phyloP scores from a whole-genome alignment of 2,329 filamentous ascomycete species.

The Aureobasidium sp. region DNA sequence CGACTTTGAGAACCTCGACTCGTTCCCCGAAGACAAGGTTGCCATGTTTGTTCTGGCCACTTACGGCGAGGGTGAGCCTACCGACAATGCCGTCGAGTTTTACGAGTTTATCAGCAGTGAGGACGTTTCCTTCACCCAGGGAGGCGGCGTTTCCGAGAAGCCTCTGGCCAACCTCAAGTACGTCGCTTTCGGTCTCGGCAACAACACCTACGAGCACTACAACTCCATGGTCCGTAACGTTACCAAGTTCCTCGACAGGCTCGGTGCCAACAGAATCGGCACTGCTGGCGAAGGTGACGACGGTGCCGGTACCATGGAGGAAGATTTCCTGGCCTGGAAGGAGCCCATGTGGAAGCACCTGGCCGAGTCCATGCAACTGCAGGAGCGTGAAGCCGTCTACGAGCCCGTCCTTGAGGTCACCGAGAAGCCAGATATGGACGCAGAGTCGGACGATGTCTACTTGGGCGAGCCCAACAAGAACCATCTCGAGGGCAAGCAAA shows the following conservation, averaged over 20 bases:
- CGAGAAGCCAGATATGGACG: slow-evolving; percentile 58
- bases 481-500: slow-evolving; percentile 77
- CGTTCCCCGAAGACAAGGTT: slow-evolving; percentile 81
- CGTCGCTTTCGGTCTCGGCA: slow-evolving; percentile 55
- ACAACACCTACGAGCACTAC: slow-evolving; percentile 64
- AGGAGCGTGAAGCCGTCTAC: slow-evolving; percentile 94
- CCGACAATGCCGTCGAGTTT: slow-evolving; percentile 97
- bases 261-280: slow-evolving; percentile 79
- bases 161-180: slow-evolving; percentile 81
- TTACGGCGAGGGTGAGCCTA: slow-evolving; percentile 96
- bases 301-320: slow-evolving; percentile 97
- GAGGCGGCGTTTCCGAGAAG: slow-evolving; percentile 54
- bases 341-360: slow-evolving; percentile 96
- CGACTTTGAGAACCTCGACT: slow-evolving; percentile 89
- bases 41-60: slow-evolving; percentile 94
- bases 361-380: slow-evolving; percentile 72
- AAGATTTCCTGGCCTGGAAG: slow-evolving; percentile 98
- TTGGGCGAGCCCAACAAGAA: slow-evolving; percentile 77
- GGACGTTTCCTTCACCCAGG: slow-evolving; percentile 71
- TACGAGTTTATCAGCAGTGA: slow-evolving; percentile 91
- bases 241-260: slow-evolving; percentile 68
- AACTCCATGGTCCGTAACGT: slow-evolving; percentile 97
- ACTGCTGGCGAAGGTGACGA: slow-evolving; percentile 92
- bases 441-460: slow-evolving; percentile 76
- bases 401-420: slow-evolving; percentile 83